Conservation (phyloP, 2,329 filamentous ascomycete species). For the Fusarium circinatum region DNA sequence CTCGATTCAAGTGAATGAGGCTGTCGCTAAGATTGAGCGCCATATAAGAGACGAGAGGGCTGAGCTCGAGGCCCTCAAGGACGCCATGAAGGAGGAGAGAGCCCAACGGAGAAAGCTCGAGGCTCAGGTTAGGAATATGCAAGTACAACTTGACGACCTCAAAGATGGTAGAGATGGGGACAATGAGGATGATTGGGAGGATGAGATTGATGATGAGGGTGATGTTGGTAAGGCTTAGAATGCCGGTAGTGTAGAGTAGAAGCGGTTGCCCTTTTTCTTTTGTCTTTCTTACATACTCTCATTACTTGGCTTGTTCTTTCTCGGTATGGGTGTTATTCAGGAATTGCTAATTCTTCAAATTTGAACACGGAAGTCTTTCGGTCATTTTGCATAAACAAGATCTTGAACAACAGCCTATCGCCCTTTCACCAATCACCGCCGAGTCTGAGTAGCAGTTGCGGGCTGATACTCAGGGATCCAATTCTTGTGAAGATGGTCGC, state of each 20-base stretch:
- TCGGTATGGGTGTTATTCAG: not conserved
- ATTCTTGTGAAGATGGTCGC: accelerated
- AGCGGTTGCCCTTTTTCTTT: not conserved
- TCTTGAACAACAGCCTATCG: not conserved
- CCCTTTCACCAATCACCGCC: not conserved
- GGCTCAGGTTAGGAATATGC: not conserved
- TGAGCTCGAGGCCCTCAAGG: not conserved
- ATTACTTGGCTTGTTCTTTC: not conserved
- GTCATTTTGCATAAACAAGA: not conserved
- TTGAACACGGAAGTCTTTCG: accelerated
- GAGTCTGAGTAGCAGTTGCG: accelerated
- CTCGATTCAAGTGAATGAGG: not conserved
- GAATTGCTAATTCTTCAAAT: not conserved
- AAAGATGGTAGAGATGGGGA: not conserved
- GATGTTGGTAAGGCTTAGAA: not conserved
- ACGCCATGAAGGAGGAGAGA: not conserved
- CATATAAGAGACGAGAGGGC: not conserved
- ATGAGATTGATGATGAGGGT: not conserved
- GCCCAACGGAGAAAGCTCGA: not conserved
- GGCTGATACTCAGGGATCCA: accelerated
- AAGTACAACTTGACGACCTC: not conserved
- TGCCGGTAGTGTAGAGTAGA: not conserved
- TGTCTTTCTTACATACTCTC: not conserved
- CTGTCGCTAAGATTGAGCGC: not conserved
- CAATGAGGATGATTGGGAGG: not conserved